Base-by-base conservation (phyloP, 305 asterid species). In the Fraxinus dipetala region DNA sequence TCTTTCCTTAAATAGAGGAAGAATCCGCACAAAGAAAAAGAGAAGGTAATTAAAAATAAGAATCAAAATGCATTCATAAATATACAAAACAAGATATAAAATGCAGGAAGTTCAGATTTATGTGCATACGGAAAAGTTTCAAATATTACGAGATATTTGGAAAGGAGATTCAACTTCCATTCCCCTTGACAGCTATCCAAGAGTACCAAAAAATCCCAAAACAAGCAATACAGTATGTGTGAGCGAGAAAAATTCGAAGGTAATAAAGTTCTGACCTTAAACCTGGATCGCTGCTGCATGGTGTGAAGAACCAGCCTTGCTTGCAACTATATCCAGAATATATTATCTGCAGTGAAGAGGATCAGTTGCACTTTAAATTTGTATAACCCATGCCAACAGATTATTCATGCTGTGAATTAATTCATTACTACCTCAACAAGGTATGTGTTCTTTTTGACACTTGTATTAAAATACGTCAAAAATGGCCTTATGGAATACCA, bases 271-370 rank as follows among this genome's bases (percentile, higher is more conserved):
- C 72, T 40, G 16, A 82, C 83, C 87, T 81, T 78, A 82, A 69
- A 54, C 83, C 78, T n/a, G 91, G 92, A 82, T 83, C 88, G 69
- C 89, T 86, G 87, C 90, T 92, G 91, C 99, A 96, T 80, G 99
- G 98, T n/a, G 99, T 92, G 86, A 93, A 92, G 90, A 96, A 96
- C 99, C 99, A 96, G n/a, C 98, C 99, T 86, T 96, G 98, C 88
- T 90, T 94, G 95, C 99, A 96, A 91, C 97, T 93, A 87, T 93
- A 96, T 86, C 99, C 98, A 72, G 98, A 95, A 87, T 96, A 96
- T 84, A 89, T 89, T 83, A 89, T 80, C 92, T 89, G 87, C 78
- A 83, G 75, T 36, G 78, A 82, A 79, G 38, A 63, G 24, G 78
- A 30, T 61, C 8, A 70, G 18, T 92, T 88, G 86, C 89, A 85